Evolutionary conservation across 257 asterid genomes (phyloP).

Genomic region (Penstemon newberryi): DNA sequence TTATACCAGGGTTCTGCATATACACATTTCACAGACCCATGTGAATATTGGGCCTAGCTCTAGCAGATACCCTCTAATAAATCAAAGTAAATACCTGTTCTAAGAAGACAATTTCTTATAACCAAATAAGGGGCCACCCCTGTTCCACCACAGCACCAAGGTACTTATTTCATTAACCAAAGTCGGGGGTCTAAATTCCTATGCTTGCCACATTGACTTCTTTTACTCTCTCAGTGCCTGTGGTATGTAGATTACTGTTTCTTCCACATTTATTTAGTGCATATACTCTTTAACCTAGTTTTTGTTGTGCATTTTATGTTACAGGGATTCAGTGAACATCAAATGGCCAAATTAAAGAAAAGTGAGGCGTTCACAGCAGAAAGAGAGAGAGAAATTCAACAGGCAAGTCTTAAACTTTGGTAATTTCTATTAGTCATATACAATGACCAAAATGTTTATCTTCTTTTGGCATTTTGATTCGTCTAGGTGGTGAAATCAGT

Average conservation of each 20-base stretch:
- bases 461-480: conserved; percentile 18
- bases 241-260: no score
- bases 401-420: conserved; percentile 42
- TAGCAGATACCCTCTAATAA: not conserved
- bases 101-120: conserved; percentile 13
- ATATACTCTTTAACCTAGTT: conserved; percentile 24
- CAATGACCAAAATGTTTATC: conserved; percentile 3
- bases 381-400: conserved; percentile 89
- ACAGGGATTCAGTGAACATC: conserved; percentile 89
- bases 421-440: conserved; percentile 13
- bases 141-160: no score
- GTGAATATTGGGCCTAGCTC: conserved; percentile 2
- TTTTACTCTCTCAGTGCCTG: conserved; percentile 12
- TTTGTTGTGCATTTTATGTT: conserved; percentile 24
- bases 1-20: not conserved
- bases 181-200: not conserved
- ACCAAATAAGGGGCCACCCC: not conserved
- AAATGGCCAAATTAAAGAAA: conserved; percentile 86
- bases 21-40: not conserved
- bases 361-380: conserved; percentile 91
- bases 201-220: not conserved
- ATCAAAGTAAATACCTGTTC: conserved; percentile 6
- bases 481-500: conserved; percentile 84
- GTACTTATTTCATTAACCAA: no score
- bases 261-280: conserved; percentile 1